Base-by-base conservation (phyloP, 2,329 filamentous ascomycete genomes). In the Nothopassalora personata region DNA sequence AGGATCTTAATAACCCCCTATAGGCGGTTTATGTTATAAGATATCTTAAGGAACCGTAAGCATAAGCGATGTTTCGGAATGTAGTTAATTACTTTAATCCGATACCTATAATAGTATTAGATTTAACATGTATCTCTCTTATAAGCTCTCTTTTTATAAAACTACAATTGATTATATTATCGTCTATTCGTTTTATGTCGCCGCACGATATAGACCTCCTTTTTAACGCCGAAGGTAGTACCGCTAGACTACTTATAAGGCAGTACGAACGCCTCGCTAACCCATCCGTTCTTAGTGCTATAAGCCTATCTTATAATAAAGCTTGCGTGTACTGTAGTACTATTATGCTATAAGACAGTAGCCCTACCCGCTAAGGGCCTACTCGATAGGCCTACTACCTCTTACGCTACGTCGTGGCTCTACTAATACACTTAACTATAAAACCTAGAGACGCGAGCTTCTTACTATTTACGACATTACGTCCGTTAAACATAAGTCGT, bases 401-500 rank as follows among this genome's bases (percentile, higher is more conserved):
- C 33, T 61, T 43, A 28, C 58, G 57, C 30, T 59, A 58, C 11
- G 51, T 53, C 11, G 67, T 61, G 11, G 64, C 48, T 59, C 71
- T 71, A 48, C 72, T 72, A 54, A 74, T 71, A 53, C 65, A 66
- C 57, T 73, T 68, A 51, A 74, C 72, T 2, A 65, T 66, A 65
- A 75, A 75, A 15, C 72, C 72, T 15, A 75, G 55, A 13, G 55
- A 54, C 34, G 68, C 67, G 34, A 75, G 63, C 57, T 67, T 68
- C 34, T 59, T 58, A 4, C 61, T 59, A 58, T 74, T 70, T 39
- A 75, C 67, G n/a, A 75, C 66, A 31, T 72, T 71, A n/a, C 73
- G 60, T 9, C 72, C 73, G 52, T 75, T 73, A 56, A 75, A 75
- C 19, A 75, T 66, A 19, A 71, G 71, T 57, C 66, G 66, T 11